Conservation (phyloP, 495 filamentous ascomycete species). For the Xylaria castorea region DNA sequence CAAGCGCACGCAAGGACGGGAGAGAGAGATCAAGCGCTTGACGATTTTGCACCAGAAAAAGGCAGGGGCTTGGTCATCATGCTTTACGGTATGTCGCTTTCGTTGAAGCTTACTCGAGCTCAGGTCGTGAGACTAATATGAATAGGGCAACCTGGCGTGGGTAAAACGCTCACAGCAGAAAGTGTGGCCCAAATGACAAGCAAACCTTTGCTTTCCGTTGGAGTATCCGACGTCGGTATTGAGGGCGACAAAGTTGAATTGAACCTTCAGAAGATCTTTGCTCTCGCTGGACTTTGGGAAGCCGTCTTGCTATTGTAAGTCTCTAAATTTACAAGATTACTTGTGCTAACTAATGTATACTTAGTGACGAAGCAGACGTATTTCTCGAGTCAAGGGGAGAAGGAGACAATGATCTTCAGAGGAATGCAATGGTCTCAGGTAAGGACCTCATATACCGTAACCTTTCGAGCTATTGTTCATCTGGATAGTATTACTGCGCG, state of each 20-base stretch:
- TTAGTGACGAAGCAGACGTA: constrained; percentile 23
- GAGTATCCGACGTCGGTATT: constrained; percentile 37
- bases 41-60: constrained; percentile 34
- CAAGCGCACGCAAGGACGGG: constrained; percentile 22
- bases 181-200: constrained; percentile 32
- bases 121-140: not conserved
- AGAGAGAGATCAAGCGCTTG: constrained; percentile 14
- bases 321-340: too few relatives aligned
- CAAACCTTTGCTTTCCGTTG: constrained; percentile 38
- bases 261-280: constrained; percentile 36
- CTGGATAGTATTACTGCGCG: constrained; percentile 53
- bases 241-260: constrained; percentile 32
- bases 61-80: constrained; percentile 40
- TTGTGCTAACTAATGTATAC: not conserved
- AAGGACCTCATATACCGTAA: not conserved
- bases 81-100: constrained; percentile 29
- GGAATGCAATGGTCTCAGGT: constrained; percentile 27
- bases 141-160: constrained; percentile 23
- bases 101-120: not conserved
- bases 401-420: constrained; percentile 18
- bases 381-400: constrained; percentile 20
- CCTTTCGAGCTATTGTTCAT: not conserved
- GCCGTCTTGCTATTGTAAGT: constrained; percentile 40
- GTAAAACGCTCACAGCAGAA: constrained; percentile 30
- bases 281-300: constrained; percentile 33